These are phyloP conservation scores for Sporisorium scitamineum DNA, from an alignment of 1,284 basidiomycete species.

Conservation along the genomic window DNA sequence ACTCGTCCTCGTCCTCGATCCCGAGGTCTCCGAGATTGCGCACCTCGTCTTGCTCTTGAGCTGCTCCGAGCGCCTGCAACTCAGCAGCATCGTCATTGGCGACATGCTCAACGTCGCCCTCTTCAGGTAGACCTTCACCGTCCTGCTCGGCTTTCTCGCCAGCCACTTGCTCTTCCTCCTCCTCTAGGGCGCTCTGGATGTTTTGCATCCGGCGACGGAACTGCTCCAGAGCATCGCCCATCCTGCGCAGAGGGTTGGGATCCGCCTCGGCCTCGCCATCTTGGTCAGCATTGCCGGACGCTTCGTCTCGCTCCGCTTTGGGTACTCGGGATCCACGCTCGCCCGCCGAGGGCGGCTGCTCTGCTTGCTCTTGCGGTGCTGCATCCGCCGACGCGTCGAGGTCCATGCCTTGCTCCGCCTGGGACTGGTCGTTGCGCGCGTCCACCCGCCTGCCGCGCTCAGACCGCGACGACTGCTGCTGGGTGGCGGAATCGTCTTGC, in stretches of 20 bases:
- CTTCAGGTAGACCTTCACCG: slow-evolving; percentile 71
- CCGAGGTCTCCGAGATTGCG: slow-evolving; percentile 75
- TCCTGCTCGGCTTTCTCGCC: slow-evolving; percentile 71
- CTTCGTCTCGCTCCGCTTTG: slow-evolving; percentile 24
- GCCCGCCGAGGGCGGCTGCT: slow-evolving; percentile 35
- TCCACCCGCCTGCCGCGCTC: slow-evolving; percentile 43
- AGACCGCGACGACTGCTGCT: slow-evolving; percentile 49
- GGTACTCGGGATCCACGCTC: slow-evolving; percentile 23
- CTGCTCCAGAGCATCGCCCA: slow-evolving; percentile 87
- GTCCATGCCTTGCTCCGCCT: slow-evolving; percentile 62
- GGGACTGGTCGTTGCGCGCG: slow-evolving; percentile 42
- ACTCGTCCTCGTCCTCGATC: slow-evolving; percentile 61
- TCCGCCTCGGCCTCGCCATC: slow-evolving; percentile 56
- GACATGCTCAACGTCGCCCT: slow-evolving; percentile 81
- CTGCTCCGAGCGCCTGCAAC: slow-evolving; percentile 90
- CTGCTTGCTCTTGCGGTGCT: slow-evolving; percentile 67
- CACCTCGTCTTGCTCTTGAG: slow-evolving; percentile 74
- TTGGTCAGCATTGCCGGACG: slow-evolving; percentile 36
- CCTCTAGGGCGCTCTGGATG: slow-evolving; percentile 76
- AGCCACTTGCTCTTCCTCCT: slow-evolving; percentile 64
- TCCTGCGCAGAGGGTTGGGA: slow-evolving; percentile 79
- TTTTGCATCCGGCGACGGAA: slow-evolving; percentile 86
- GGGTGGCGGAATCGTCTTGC: slow-evolving; percentile 45
- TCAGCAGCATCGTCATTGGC: slow-evolving; percentile 78
- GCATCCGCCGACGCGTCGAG: slow-evolving; percentile 61